Conservation (phyloP, 257 asterid genomes). For the Penstemon eatonii region DNA sequence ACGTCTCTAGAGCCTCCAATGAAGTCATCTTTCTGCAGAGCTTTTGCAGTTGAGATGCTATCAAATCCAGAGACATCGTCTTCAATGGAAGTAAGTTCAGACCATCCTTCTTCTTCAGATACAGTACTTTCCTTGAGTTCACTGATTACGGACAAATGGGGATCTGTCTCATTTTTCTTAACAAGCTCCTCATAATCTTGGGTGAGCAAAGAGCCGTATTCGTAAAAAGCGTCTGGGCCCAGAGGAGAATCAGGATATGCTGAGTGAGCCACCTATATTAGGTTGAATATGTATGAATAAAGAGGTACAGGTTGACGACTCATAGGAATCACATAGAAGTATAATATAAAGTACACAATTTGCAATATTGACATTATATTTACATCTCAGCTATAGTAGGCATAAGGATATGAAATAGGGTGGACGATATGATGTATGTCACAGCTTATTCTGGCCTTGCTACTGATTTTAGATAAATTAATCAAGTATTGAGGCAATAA, state of each 20-base stretch:
- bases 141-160: conserved; percentile 33
- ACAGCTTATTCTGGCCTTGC: neutral
- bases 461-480: neutral
- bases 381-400: neutral
- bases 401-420: conserved; percentile 13
- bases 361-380: conserved; percentile 22
- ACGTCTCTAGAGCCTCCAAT: conserved; percentile 45
- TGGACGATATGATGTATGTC: neutral
- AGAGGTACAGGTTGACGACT: neutral
- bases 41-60: conserved; percentile 40
- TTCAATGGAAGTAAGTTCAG: conserved; percentile 56
- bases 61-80: conserved; percentile 44
- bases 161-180: conserved; percentile 46
- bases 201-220: conserved; percentile 78
- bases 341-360: neutral
- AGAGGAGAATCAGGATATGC: conserved; percentile 95
- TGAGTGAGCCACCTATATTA: conserved; percentile 79
- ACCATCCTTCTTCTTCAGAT: conserved; percentile 76
- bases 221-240: conserved; percentile 94
- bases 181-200: conserved; percentile 92
- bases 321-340: neutral
- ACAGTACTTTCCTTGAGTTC: conserved; percentile 34
- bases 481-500: conserved; percentile 8
- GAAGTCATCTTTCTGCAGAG: conserved; percentile 39
- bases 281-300: conserved; percentile 28